Base-by-base conservation (phyloP, 1,284 basidiomycete species). In the Wolfiporia cocos region DNA sequence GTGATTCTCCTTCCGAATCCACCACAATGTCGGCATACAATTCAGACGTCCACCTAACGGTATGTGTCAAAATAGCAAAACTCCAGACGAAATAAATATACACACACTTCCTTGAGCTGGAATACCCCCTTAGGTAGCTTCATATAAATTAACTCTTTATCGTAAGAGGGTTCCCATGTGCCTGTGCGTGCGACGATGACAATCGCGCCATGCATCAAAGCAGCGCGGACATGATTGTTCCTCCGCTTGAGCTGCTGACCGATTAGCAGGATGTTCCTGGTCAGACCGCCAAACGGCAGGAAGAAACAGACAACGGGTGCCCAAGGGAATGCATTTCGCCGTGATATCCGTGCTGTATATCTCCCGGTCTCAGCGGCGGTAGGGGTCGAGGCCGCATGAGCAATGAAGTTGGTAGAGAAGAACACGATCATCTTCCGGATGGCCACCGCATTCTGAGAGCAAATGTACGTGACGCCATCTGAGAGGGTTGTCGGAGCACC, bases 191-290 rank as follows among this genome's bases (percentile, higher is more conserved):
- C 32, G 5, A 44, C 32, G 15, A 44, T 26, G 32, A 37, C 24
- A 11, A 39, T 14, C 2, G 37, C 30, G 5, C 42, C 42, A 24
- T 44, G 42, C 10, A 19, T 23, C 2, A 44, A 26, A 2, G 42
- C 37, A 7, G 42, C 38, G 7, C n/a, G 42, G 17, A 44, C n/a
- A 12, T 44, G 29, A 34, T 36, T 22, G 2, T 14, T n/a, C 9
- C 23, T 35, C 37, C 37, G 39, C 29, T 36, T 39, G 31, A 44
- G 22, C 11, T 44, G 42, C 26, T 44, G 29, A 2, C 32, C 42
- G 11, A 39, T 29, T 23, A 44, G 29, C 6, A 44, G 24, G 26
- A 39, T 40, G 5, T 37, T 32, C 21, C 42, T 39, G 5, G 34
- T 37, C 14, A 44, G 33, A 11, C 37, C 37, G n/a, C 30, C 37